phyloP scores from a whole-genome alignment of 441 rosid species.

The Codiaeum variegatum region DNA sequence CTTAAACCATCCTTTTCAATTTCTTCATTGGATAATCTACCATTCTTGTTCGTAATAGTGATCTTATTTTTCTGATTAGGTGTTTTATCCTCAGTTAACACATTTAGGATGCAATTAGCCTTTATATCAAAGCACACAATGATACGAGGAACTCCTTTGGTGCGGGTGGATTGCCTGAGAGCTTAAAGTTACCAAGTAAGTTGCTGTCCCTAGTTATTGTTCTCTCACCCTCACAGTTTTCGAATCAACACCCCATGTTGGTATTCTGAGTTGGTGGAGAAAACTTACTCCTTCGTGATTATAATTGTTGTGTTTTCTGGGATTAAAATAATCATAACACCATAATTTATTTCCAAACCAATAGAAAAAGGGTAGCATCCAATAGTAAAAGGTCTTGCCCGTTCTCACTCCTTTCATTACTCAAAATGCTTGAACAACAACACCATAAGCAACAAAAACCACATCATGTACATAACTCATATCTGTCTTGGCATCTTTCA shows the following conservation, averaged over 20 bases:
- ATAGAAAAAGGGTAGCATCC: slow-evolving; percentile 53
- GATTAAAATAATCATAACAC: slow-evolving; percentile 58
- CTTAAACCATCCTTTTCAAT: no score
- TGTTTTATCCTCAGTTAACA: no score
- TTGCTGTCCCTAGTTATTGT: slow-evolving; percentile 63
- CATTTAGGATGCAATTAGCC: no score
- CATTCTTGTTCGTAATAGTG: no score
- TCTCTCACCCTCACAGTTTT: slow-evolving; percentile 69
- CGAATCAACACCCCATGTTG: slow-evolving; percentile 69
- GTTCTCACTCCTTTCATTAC: slow-evolving; percentile 70
- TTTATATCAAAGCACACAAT: slow-evolving; percentile 66
- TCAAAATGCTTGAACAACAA: slow-evolving; percentile 73
- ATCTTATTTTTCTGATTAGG: no score
- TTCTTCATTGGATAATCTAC: no score
- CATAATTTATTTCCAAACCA: slow-evolving; percentile 52
- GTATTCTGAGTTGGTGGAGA: slow-evolving; percentile 59
- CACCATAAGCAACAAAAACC: slow-evolving; percentile 83
- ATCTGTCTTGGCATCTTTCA: slow-evolving; percentile 77
- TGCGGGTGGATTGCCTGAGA: slow-evolving; percentile 72
- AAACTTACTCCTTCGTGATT: slow-evolving; percentile 59
- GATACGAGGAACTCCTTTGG: slow-evolving; percentile 73
- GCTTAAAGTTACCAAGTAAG: slow-evolving; percentile 70
- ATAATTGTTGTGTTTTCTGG: slow-evolving; percentile 72
- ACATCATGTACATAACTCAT: slow-evolving; percentile 64
- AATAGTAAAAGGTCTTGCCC: slow-evolving; percentile 68